Conservation (phyloP, 164 flowering plant species). For the Stephania japonica region DNA sequence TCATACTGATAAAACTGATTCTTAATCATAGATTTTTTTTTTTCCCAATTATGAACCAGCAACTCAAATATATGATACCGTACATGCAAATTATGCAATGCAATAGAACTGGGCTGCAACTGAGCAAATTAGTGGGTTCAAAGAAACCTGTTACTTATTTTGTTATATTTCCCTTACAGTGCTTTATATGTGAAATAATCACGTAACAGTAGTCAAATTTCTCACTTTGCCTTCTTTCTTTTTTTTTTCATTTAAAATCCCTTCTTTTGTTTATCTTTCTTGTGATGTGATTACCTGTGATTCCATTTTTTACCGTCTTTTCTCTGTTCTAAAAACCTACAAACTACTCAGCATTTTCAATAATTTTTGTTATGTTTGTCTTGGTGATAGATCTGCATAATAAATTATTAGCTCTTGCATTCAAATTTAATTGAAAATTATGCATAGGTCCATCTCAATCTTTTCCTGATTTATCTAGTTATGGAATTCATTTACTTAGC, state of each 20-base stretch:
- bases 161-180: too few relatives aligned
- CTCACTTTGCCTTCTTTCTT: background rate
- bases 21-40: too few relatives aligned
- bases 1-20: too few relatives aligned
- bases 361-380: background rate
- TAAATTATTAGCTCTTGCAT: background rate
- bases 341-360: background rate
- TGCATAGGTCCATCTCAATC: background rate
- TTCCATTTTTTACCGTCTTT: background rate
- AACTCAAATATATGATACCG: background rate
- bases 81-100: too few relatives aligned
- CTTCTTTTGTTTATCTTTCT: background rate
- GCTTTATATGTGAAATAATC: too few relatives aligned
- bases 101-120: background rate
- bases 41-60: background rate
- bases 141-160: background rate
- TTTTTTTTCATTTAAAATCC: background rate
- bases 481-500: background rate
- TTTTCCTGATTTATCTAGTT: background rate
- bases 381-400: background rate
- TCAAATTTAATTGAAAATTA: background rate
- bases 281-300: background rate
- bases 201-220: background rate
- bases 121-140: background rate
- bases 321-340: background rate